phyloP scores from a whole-genome alignment of 2,329 filamentous ascomycete species.

The Neonectria punicea region DNA sequence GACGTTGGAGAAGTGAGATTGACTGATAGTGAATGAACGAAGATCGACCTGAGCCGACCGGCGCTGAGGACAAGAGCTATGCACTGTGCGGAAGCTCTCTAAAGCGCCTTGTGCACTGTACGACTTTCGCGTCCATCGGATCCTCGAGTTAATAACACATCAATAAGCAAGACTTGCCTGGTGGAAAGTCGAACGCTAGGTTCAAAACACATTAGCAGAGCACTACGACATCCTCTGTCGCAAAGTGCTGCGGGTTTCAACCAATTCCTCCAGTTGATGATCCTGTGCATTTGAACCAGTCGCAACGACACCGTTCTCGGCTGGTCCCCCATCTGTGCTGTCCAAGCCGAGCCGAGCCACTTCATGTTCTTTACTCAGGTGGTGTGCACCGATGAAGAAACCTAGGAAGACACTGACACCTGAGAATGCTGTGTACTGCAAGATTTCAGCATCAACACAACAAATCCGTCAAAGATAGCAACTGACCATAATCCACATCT shows the following conservation, averaged over 20 bases:
- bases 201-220: neutral
- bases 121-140: neutral
- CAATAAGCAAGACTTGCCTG: too few relatives aligned
- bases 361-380: slow-evolving; percentile 36
- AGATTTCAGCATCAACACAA: neutral
- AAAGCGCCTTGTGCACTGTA: neutral
- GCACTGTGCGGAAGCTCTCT: neutral
- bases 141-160: neutral
- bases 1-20: neutral
- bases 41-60: neutral
- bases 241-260: neutral
- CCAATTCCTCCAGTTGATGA: neutral
- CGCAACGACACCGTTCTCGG: neutral
- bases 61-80: neutral
- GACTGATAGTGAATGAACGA: neutral
- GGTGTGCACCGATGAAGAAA: slow-evolving; percentile 38
- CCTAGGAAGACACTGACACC: slow-evolving; percentile 28
- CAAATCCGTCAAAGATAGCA: neutral
- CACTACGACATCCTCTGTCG: neutral
- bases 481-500: slow-evolving; percentile 46
- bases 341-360: slow-evolving; percentile 33
- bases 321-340: neutral
- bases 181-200: too few relatives aligned
- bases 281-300: neutral
- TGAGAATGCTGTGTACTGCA: slow-evolving; percentile 36